Evolutionary conservation across 2,329 filamentous ascomycete species (phyloP).

Genomic region (Paracoccidioides brasiliensis): DNA sequence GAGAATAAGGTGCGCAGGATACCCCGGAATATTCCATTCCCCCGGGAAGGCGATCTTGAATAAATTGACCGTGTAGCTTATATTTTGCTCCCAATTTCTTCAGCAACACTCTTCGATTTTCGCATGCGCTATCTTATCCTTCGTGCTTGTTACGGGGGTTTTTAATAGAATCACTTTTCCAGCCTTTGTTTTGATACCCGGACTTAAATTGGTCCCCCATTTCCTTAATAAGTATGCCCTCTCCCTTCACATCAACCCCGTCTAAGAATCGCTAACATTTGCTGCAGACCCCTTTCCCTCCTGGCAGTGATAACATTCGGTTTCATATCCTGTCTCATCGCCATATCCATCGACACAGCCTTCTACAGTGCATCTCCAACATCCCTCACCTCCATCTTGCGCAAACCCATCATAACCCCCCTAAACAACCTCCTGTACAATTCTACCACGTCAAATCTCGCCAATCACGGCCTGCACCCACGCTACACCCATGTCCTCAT

Average conservation of each 20-base stretch:
- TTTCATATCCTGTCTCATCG: constrained; percentile 54
- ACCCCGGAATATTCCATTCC: not conserved
- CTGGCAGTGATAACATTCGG: constrained; percentile 52
- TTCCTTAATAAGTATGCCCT: constrained; percentile 60
- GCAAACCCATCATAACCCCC: constrained; percentile 56
- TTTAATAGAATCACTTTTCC: constrained; percentile 98
- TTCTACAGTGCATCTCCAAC: constrained; percentile 49
- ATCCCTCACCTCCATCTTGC: constrained; percentile 31
- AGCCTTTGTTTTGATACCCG: constrained; percentile 76
- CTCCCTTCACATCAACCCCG: not conserved
- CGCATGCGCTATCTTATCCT: constrained; percentile 64
- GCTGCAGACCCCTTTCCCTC: constrained; percentile 43
- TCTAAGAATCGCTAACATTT: constrained; percentile 6
- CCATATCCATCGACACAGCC: constrained; percentile 68
- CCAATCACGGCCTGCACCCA: constrained; percentile 62
- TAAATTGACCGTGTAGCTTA: no score
- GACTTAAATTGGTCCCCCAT: constrained; percentile 70
- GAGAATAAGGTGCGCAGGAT: constrained; percentile 55
- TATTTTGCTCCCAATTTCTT: constrained; percentile 4
- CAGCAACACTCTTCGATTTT: constrained; percentile 63
- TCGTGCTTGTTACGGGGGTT: constrained; percentile 69
- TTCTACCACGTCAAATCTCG: constrained; percentile 54
- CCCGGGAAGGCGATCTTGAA: no score
- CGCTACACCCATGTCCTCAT: constrained; percentile 63
- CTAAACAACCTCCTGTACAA: constrained; percentile 71